phyloP scores from a whole-genome alignment of 1,139 yeast genomes.

The Zygosaccharomyces pseudobailii region DNA sequence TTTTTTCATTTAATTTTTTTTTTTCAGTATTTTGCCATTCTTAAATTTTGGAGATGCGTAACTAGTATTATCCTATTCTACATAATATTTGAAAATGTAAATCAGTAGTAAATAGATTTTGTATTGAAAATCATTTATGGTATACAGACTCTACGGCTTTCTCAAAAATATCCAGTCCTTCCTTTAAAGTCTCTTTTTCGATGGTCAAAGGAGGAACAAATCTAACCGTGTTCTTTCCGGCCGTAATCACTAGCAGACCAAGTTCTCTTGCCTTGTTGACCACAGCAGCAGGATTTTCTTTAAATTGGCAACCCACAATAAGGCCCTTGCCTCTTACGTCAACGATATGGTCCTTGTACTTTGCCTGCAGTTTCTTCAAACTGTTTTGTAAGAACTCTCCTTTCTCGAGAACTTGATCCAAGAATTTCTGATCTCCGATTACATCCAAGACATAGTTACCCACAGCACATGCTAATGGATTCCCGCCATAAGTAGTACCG shows the following conservation, averaged over 20 bases:
- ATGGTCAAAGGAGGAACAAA: constrained; percentile 90
- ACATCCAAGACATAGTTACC: constrained; percentile 71
- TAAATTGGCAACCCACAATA: constrained; percentile 75
- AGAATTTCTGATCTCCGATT: constrained; percentile 57
- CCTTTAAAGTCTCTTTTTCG: constrained; percentile 57
- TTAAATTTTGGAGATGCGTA: not conserved
- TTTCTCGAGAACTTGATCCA: constrained; percentile 53
- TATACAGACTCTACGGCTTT: constrained; percentile 42
- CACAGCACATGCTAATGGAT: constrained; percentile 83
- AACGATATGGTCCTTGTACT: constrained; percentile 54
- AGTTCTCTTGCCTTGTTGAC: constrained; percentile 66
- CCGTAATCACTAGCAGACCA: constrained; percentile 80
- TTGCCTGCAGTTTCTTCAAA: constrained; percentile 48
- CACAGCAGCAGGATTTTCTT: constrained; percentile 58
- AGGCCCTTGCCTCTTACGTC: constrained; percentile 86
- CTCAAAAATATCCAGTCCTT: constrained; percentile 67
- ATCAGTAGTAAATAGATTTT: not conserved
- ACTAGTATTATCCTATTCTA: not conserved
- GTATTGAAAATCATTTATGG: constrained; percentile 4
- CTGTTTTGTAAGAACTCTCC: constrained; percentile 51
- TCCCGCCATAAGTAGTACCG: constrained; percentile 97
- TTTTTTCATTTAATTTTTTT: not conserved
- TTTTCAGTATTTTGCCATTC: not conserved
- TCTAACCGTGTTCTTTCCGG: constrained; percentile 86
- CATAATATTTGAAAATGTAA: not conserved